phyloP scores from a whole-genome alignment of 2,329 filamentous ascomycete species.

The Hirsutella minnesotensis region DNA sequence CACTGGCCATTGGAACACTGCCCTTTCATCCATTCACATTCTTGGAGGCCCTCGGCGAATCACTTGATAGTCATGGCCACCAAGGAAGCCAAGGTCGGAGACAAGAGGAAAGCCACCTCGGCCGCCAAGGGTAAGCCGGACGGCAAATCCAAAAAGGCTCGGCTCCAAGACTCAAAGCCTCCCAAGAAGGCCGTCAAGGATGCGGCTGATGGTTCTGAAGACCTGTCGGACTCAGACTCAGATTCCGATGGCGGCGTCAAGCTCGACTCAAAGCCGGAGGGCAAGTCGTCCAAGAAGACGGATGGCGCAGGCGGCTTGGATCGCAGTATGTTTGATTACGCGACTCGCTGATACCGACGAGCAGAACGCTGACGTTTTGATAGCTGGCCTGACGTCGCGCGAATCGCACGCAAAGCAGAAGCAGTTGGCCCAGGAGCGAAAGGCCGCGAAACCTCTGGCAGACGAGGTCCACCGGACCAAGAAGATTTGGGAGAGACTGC shows the following conservation, averaged over 20 bases:
- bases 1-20: too few relatives aligned
- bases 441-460: constrained; percentile 83
- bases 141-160: constrained; percentile 39
- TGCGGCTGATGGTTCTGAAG: constrained; percentile 26
- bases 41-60: neutral
- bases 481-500: constrained; percentile 91
- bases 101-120: constrained; percentile 45
- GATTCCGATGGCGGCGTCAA: constrained; percentile 34
- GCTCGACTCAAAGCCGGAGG: constrained; percentile 27
- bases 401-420: constrained; percentile 94
- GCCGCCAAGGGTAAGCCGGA: constrained; percentile 29
- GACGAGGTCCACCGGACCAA: constrained; percentile 82
- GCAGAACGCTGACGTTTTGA: neutral
- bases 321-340: constrained; percentile 21
- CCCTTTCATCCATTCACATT: too few relatives aligned
- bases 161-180: constrained; percentile 23
- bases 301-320: constrained; percentile 23
- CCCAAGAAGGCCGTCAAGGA: constrained; percentile 24
- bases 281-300: constrained; percentile 20
- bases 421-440: constrained; percentile 75
- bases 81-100: constrained; percentile 32
- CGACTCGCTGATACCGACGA: neutral
- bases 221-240: constrained; percentile 35
- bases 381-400: constrained; percentile 41
- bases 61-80: constrained; percentile 38